A percentile compares a stretch with the other conserved stretches of the same genome.
These are phyloP conservation scores for Singerocomus inundabilis DNA, from an alignment of 1,284 basidiomycete species.

Conservation along the genomic window DNA sequence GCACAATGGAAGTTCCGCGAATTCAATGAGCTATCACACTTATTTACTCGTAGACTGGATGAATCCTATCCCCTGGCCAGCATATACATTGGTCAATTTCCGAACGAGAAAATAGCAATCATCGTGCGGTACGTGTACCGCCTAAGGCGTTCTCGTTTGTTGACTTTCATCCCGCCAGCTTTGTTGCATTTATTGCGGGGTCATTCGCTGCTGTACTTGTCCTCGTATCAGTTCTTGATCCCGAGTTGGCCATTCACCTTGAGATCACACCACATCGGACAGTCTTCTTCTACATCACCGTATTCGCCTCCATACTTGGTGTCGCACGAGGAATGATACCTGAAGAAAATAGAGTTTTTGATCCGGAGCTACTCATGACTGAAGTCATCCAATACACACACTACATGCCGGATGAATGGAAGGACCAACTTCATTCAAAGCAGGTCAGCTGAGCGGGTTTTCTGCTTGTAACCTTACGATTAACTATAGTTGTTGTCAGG, in stretches of 20 bases:
- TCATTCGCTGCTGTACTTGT: conserved; percentile 95
- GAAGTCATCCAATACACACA: conserved; percentile 94
- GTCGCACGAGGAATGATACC: conserved; percentile 94
- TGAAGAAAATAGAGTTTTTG: conserved; percentile 90
- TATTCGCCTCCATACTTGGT: conserved; percentile 88
- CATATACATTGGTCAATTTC: conserved; percentile 97
- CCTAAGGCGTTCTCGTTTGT: not conserved
- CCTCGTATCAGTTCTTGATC: conserved; percentile 88
- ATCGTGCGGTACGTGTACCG: conserved; percentile 70
- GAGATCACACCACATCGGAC: conserved; percentile 93
- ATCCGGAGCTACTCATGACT: conserved; percentile 88
- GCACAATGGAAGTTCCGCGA: conserved; percentile 99
- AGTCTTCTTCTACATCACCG: conserved; percentile 87
- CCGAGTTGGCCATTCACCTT: conserved; percentile 89
- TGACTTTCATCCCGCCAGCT: conserved; percentile 36
- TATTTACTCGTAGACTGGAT: conserved; percentile 84
- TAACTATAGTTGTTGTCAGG: conserved; percentile 41
- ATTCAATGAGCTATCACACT: conserved; percentile 96
- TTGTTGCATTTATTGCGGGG: conserved; percentile 93
- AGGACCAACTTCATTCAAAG: conserved; percentile 85
- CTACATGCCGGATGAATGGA: conserved; percentile 94
- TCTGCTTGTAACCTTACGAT: not conserved
- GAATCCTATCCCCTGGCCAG: conserved; percentile 88
- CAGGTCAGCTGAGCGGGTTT: conserved; percentile 46
- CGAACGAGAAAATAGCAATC: conserved; percentile 89